Evolutionary conservation across 305 asterid genomes (phyloP).

Genomic region (Fraxinus albicans): DNA sequence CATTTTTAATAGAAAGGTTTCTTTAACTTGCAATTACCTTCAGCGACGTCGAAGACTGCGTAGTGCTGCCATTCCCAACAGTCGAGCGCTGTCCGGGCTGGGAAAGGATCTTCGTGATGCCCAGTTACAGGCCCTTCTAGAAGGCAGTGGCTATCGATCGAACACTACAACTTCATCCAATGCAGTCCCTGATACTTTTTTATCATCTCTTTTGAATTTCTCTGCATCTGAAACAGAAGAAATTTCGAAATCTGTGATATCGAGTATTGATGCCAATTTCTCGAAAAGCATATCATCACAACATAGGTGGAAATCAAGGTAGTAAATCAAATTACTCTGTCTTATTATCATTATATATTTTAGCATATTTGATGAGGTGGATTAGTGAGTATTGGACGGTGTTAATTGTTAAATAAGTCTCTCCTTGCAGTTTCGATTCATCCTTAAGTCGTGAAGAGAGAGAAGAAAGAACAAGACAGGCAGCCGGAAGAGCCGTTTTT

Average conservation of each 20-base stretch:
- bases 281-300: slow-evolving; percentile 38
- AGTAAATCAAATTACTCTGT: slow-evolving; percentile 4
- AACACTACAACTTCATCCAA: slow-evolving; percentile 42
- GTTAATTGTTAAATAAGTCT: neutral
- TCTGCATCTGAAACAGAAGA: slow-evolving; percentile 71
- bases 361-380: neutral
- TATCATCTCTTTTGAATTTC: slow-evolving; percentile 70
- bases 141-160: slow-evolving; percentile 59
- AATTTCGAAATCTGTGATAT: slow-evolving; percentile 59
- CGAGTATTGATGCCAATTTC: slow-evolving; percentile 57
- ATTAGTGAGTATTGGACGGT: neutral
- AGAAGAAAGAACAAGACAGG: slow-evolving; percentile 59
- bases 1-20: slow-evolving; percentile 10
- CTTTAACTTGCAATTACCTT: slow-evolving; percentile 56
- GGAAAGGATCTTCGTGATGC: slow-evolving; percentile 90
- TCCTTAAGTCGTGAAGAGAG: slow-evolving; percentile 74
- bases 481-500: slow-evolving; percentile 67
- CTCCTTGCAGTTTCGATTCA: slow-evolving; percentile 54
- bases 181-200: slow-evolving; percentile 55
- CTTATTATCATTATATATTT: neutral
- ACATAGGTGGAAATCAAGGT: slow-evolving; percentile 77
- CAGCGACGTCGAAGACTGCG: slow-evolving; percentile 74
- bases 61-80: slow-evolving; percentile 63
- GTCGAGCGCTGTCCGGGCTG: slow-evolving; percentile 63
- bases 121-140: slow-evolving; percentile 76